These are phyloP conservation scores for Coniochaeta pulveracea DNA, from an alignment of 2,329 filamentous ascomycete genomes.

Conservation along the genomic window DNA sequence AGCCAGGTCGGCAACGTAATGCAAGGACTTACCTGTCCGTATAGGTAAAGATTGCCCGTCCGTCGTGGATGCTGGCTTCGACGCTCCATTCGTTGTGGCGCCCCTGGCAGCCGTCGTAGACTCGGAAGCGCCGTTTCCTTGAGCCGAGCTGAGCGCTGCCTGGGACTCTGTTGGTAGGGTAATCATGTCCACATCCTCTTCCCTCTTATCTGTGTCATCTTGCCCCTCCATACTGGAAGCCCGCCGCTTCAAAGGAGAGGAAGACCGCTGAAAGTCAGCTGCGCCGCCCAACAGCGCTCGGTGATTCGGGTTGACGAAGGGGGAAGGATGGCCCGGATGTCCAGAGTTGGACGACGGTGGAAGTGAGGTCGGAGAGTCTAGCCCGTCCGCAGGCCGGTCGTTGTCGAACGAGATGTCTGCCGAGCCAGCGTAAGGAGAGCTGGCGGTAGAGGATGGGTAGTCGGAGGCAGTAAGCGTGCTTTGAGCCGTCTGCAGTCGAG, in stretches of 20 bases:
- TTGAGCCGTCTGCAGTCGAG: constrained; percentile 35
- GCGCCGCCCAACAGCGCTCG: constrained; percentile 50
- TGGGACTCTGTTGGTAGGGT: constrained; percentile 14
- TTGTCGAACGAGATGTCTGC: constrained; percentile 45
- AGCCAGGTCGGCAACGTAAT: no score
- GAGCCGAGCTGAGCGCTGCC: not conserved
- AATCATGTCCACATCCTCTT: constrained; percentile 37
- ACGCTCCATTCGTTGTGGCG: no score
- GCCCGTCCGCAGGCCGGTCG: constrained; percentile 35
- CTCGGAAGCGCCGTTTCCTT: not conserved
- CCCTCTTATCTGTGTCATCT: constrained; percentile 22
- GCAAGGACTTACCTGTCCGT: constrained; percentile 10
- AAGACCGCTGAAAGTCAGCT: constrained; percentile 47
- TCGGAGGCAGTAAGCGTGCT: constrained; percentile 32
- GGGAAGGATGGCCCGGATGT: constrained; percentile 37
- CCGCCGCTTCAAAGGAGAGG: constrained; percentile 52
- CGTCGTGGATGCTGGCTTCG: no score
- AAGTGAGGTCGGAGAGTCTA: constrained; percentile 29
- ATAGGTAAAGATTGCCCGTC: constrained; percentile 10
- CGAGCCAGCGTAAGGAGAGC: constrained; percentile 46
- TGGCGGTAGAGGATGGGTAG: constrained; percentile 42
- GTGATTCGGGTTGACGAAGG: constrained; percentile 33
- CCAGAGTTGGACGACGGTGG: constrained; percentile 13
- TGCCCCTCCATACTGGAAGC: constrained; percentile 50
- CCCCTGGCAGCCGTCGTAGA: not conserved